phyloP scores from a whole-genome alignment of 2,329 filamentous ascomycete species.

The Phyllosticta citribraziliensis region DNA sequence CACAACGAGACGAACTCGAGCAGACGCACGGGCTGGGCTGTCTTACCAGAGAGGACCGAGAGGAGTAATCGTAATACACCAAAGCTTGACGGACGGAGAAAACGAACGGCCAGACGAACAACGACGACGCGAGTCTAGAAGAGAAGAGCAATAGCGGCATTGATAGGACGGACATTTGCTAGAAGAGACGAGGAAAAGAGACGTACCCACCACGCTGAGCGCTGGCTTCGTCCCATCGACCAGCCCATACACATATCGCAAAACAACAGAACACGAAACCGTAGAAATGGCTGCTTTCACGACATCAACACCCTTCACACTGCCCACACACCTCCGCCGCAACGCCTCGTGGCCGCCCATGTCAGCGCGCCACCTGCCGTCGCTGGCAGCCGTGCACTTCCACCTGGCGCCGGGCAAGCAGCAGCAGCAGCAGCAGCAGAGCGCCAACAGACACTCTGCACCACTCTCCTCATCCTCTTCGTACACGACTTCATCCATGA shows the following conservation, averaged over 20 bases:
- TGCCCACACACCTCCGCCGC: neutral
- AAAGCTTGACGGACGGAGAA: neutral
- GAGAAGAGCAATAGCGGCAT: neutral
- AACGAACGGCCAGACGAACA: neutral
- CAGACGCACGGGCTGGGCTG: neutral
- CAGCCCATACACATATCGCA: neutral
- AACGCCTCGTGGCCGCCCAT: slow-evolving; percentile 8
- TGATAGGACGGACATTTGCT: neutral
- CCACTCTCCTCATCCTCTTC: neutral
- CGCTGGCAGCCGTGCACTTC: slow-evolving; percentile 8
- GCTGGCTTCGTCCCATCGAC: no score
- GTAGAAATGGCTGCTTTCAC: neutral
- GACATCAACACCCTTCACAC: neutral
- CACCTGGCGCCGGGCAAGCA: slow-evolving; percentile 1
- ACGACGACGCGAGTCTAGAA: neutral
- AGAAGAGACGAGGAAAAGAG: neutral
- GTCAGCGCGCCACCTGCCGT: slow-evolving; percentile 4
- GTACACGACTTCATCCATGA: neutral
- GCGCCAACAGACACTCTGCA: neutral
- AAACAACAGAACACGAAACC: neutral
- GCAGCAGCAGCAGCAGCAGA: neutral
- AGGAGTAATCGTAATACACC: neutral
- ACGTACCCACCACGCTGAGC: no score
- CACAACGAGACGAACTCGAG: neutral
- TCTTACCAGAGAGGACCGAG: neutral